Evolutionary conservation across 345 rosid genomes (phyloP).

Genomic region (Lumnitzera racemosa): DNA sequence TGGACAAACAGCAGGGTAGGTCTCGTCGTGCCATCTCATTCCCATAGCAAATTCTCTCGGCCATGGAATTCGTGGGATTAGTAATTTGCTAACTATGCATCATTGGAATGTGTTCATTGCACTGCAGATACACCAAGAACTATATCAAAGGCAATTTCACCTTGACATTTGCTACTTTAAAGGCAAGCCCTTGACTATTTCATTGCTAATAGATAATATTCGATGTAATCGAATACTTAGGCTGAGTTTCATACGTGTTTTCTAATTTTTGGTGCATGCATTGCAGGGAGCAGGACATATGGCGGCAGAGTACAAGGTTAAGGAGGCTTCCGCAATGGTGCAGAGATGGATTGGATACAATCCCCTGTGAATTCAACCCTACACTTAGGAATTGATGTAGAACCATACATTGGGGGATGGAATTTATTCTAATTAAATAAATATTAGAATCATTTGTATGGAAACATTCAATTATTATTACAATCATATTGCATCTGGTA

Average conservation of each 20-base stretch:
- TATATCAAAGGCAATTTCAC: conserved; percentile 1
- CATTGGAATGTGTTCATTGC: too few relatives aligned
- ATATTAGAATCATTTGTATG: too few relatives aligned
- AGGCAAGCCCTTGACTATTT: conserved; percentile 8
- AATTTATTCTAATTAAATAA: too few relatives aligned
- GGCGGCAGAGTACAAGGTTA: conserved; percentile 17
- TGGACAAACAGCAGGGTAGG: conserved; percentile 21
- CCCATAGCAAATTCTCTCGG: not conserved
- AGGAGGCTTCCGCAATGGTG: conserved; percentile 6
- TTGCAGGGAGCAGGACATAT: conserved; percentile 18
- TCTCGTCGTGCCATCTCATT: not conserved
- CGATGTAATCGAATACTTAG: too few relatives aligned
- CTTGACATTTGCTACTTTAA: conserved; percentile 14
- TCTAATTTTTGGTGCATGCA: not conserved
- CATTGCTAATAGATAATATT: too few relatives aligned
- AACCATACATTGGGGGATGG: too few relatives aligned
- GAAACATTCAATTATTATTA: too few relatives aligned
- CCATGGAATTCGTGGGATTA: too few relatives aligned
- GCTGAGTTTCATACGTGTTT: not conserved
- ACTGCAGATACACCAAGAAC: conserved; percentile 14
- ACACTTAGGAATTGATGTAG: too few relatives aligned
- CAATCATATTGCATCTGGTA: too few relatives aligned
- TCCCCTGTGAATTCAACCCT: not conserved
- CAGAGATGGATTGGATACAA: conserved; percentile 10
- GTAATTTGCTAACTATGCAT: too few relatives aligned